phyloP scores from a whole-genome alignment of 1,284 basidiomycete genomes.

The Austroboletus niveus region DNA sequence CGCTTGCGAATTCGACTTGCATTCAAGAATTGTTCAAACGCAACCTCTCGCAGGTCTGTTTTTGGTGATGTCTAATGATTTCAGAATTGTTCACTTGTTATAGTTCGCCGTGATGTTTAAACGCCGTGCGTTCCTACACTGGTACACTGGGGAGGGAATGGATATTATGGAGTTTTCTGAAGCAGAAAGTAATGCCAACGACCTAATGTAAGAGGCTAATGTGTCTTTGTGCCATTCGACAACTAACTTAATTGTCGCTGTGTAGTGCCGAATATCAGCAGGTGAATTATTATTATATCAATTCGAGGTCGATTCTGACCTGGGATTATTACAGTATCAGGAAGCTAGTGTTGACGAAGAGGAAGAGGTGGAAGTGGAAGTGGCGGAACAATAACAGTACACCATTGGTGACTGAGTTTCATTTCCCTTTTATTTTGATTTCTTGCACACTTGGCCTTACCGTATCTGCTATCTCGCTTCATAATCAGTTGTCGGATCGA shows the following conservation, averaged over 20 bases:
- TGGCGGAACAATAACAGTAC: slow-evolving; percentile 21
- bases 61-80: slow-evolving; percentile 8
- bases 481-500: slow-evolving; percentile 18
- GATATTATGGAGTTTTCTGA: slow-evolving; percentile 92
- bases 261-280: slow-evolving; percentile 31
- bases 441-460: slow-evolving; percentile 7
- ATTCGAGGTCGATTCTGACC: neutral
- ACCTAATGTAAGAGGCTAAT: slow-evolving; percentile 64
- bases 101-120: slow-evolving; percentile 83
- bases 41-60: slow-evolving; percentile 56
- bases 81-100: neutral
- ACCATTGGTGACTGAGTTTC: neutral
- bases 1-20: slow-evolving; percentile 82
- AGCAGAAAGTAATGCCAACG: slow-evolving; percentile 80
- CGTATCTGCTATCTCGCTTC: slow-evolving; percentile 17
- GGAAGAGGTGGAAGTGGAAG: slow-evolving; percentile 15
- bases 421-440: neutral
- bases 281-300: slow-evolving; percentile 11
- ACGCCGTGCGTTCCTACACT: slow-evolving; percentile 84
- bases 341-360: slow-evolving; percentile 27
- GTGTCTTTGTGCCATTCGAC: neutral
- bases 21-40: slow-evolving; percentile 92
- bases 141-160: slow-evolving; percentile 93
- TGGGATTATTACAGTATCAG: slow-evolving; percentile 25
- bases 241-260: slow-evolving; percentile 5